Conservation (phyloP, 164 flowering plant genomes). For the Kingdonia uniflora region DNA sequence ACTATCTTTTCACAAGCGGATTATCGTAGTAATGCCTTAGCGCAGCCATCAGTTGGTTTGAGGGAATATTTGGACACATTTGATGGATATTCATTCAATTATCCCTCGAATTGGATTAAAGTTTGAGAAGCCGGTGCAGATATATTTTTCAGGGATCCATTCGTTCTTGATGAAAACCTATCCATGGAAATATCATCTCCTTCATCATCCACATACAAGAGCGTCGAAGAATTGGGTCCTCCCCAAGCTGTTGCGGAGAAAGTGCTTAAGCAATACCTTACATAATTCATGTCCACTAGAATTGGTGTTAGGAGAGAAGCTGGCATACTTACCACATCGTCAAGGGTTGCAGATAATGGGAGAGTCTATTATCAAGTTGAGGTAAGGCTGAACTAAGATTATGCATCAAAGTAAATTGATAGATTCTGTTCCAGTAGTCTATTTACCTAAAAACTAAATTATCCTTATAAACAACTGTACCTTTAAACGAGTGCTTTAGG, state of each 20-base stretch:
- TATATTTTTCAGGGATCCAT: slow-evolving; percentile 81
- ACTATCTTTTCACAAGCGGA: slow-evolving; percentile 31
- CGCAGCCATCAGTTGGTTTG: slow-evolving; percentile 43
- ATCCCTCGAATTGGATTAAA: slow-evolving; percentile 88
- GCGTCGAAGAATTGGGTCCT: slow-evolving; percentile 85
- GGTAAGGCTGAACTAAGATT: too few species aligned
- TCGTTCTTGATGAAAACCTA: slow-evolving; percentile 83
- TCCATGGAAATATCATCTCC: slow-evolving; percentile 89
- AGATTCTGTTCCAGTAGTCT: too few species aligned
- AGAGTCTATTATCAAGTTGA: slow-evolving; percentile 74
- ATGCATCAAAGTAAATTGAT: too few species aligned
- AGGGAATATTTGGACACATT: slow-evolving; percentile 80
- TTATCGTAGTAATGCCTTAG: slow-evolving; percentile 21
- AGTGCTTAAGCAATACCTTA: slow-evolving; percentile 77
- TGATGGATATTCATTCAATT: slow-evolving; percentile 85
- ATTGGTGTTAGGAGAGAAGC: slow-evolving; percentile 92
- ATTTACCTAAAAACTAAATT: too few species aligned
- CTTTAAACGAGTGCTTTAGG: too few species aligned
- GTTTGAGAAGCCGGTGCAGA: slow-evolving; percentile 95
- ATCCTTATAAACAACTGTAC: too few species aligned
- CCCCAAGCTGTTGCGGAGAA: slow-evolving; percentile 80
- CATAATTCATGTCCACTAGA: slow-evolving; percentile 97
- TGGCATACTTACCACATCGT: slow-evolving; percentile 62
- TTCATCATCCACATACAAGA: slow-evolving; percentile 79
- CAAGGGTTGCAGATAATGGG: slow-evolving; percentile 88